Evolutionary conservation across 495 filamentous ascomycete species (phyloP).

Genomic region (Daldinia grandis): DNA sequence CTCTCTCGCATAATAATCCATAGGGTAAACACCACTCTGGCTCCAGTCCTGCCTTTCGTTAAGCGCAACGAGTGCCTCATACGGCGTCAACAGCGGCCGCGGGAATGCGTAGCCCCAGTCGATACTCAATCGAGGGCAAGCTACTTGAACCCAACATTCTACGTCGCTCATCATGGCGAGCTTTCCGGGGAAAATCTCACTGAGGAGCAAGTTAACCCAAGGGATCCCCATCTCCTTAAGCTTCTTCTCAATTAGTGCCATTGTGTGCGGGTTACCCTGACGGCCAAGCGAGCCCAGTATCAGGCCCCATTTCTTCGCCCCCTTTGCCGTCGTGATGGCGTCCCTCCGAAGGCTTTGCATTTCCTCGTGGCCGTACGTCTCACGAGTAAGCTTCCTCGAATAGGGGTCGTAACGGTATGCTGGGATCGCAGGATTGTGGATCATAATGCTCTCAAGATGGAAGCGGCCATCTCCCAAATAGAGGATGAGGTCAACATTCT

Average conservation of each 20-base stretch:
- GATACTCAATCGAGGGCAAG: conserved; percentile 92
- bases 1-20: conserved; percentile 97
- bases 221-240: conserved; percentile 73
- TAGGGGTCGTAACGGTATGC: conserved; percentile 99
- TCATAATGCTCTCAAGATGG: conserved; percentile 98
- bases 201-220: conserved; percentile 82
- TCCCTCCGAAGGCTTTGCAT: conserved; percentile 82
- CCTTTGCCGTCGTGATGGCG: conserved; percentile 77
- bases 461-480: conserved; percentile 97
- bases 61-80: conserved; percentile 91
- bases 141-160: conserved; percentile 97
- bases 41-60: conserved; percentile 81
- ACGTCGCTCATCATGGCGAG: conserved; percentile 90
- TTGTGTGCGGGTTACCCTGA: conserved; percentile 94
- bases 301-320: conserved; percentile 88
- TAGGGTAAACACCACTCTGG: conserved; percentile 79
- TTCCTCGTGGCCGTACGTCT: conserved; percentile 87
- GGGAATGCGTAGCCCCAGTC: conserved; percentile 99
- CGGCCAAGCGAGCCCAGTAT: conserved; percentile 92
- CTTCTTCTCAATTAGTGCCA: conserved; percentile 82
- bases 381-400: conserved; percentile 85
- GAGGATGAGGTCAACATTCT: conserved; percentile 76
- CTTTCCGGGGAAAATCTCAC: conserved; percentile 96
- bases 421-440: conserved; percentile 88
- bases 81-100: conserved; percentile 87